Evolutionary conservation across 352 stramenopile species (phyloP).

Genomic region (Globisporangium megalacanthum): DNA sequence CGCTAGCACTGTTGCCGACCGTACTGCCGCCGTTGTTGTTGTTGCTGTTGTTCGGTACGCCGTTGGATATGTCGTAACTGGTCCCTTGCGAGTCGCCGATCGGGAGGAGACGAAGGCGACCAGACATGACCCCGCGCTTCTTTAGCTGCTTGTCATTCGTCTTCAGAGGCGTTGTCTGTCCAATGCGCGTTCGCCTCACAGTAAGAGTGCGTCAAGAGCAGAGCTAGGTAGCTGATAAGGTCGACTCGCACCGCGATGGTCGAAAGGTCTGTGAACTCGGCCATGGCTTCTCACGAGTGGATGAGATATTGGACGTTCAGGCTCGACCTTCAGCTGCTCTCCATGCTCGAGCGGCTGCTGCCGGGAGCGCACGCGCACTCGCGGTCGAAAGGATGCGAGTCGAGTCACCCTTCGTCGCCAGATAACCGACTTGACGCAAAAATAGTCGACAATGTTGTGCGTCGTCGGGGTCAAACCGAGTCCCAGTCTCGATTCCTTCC

Average conservation of each 20-base stretch:
- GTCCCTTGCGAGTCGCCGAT: conserved; percentile 29
- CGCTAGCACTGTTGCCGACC: conserved; percentile 14
- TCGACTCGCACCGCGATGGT: conserved; percentile 19
- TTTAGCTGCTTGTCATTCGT: conserved; percentile 34
- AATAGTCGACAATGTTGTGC: not conserved
- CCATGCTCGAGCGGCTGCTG: conserved; percentile 5
- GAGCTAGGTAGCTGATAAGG: too few relatives aligned
- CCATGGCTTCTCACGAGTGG: conserved; percentile 20
- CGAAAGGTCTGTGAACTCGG: conserved; percentile 57
- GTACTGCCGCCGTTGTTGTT: conserved; percentile 15
- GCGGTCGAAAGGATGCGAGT: not conserved
- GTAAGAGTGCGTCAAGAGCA: too few relatives aligned
- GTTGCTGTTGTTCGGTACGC: conserved; percentile 18
- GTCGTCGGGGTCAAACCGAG: too few relatives aligned
- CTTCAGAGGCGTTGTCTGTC: conserved; percentile 25
- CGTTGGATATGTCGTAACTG: conserved; percentile 20
- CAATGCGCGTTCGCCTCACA: not conserved
- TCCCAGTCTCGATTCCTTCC: too few relatives aligned
- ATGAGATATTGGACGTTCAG: not conserved
- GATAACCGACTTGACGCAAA: conserved; percentile 1
- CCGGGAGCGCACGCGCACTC: not conserved
- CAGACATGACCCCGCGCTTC: conserved; percentile 37
- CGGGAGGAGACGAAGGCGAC: conserved; percentile 45
- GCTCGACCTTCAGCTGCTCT: not conserved
- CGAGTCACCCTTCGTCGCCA: not conserved